phyloP scores from a whole-genome alignment of 2,329 filamentous ascomycete species.

The Trichoderma sp. region DNA sequence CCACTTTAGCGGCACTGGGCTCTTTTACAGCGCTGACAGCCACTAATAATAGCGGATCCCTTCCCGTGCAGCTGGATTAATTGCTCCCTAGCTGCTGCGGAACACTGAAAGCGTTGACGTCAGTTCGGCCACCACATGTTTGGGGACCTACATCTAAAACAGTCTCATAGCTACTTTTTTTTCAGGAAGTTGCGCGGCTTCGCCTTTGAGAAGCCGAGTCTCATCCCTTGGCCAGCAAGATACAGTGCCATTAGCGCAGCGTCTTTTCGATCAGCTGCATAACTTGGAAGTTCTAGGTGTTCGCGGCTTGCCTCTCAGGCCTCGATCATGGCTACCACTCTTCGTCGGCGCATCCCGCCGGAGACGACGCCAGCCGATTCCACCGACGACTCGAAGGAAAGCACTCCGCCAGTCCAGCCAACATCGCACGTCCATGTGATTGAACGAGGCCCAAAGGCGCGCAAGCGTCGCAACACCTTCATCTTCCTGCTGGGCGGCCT shows the following conservation, averaged over 20 bases:
- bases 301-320: background rate
- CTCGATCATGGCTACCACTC: constrained; percentile 40
- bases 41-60: constrained; percentile 22
- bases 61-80: constrained; percentile 9
- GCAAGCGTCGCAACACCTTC: constrained; percentile 76
- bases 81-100: background rate
- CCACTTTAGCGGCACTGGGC: background rate
- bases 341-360: constrained; percentile 41
- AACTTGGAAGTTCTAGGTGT: background rate
- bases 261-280: background rate
- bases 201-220: background rate
- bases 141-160: background rate
- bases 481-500: constrained; percentile 87
- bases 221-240: background rate
- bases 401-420: constrained; percentile 36
- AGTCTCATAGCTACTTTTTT: background rate
- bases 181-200: background rate
- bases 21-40: constrained; percentile 2
- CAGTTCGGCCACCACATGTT: constrained; percentile 23
- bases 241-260: background rate
- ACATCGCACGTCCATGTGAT: constrained; percentile 49
- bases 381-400: constrained; percentile 36
- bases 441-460: constrained; percentile 52
- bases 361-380: constrained; percentile 31
- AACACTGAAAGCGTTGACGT: constrained; percentile 12